phyloP scores from a whole-genome alignment of 2,329 filamentous ascomycete genomes.

The Aspergillus ibericus region DNA sequence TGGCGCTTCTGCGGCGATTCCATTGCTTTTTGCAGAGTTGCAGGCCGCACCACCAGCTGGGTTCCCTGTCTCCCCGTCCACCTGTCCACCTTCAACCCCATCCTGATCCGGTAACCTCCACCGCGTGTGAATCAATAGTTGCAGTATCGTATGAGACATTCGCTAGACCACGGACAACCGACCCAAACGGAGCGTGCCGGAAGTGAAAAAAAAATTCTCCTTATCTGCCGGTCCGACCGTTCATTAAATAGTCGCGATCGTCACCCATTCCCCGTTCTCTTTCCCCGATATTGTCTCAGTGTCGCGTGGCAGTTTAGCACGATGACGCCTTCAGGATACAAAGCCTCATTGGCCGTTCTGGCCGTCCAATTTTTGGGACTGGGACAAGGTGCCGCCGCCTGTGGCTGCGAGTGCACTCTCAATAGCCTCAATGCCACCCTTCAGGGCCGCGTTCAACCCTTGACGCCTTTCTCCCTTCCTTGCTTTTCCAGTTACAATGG shows the following conservation, averaged over 20 bases:
- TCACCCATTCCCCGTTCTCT: background rate
- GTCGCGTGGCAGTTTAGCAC: conserved; percentile 5
- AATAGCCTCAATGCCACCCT: conserved; percentile 11
- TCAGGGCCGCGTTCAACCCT: conserved; percentile 10
- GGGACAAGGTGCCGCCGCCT: conserved; percentile 1
- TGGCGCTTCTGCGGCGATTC: background rate
- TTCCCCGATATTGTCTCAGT: conserved; percentile 1
- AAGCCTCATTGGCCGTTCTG: background rate
- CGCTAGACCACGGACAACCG: background rate
- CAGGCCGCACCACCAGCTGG: background rate
- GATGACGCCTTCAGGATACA: conserved; percentile 9
- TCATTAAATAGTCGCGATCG: conserved; percentile 7
- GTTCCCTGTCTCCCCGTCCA: background rate
- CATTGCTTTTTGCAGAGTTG: background rate
- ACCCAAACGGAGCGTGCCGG: background rate
- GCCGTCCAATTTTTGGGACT: conserved; percentile 2
- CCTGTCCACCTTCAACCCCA: background rate
- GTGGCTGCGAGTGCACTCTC: background rate
- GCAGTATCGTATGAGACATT: background rate
- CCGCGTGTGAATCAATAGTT: background rate
- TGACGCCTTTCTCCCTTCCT: conserved; percentile 13
- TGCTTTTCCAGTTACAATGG: conserved; percentile 18
- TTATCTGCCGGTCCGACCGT: background rate
- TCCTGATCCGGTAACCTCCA: background rate
- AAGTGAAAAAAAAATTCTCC: background rate